Evolutionary conservation across 2,329 filamentous ascomycete species (phyloP).

Genomic region (Xylariaceae sp.): DNA sequence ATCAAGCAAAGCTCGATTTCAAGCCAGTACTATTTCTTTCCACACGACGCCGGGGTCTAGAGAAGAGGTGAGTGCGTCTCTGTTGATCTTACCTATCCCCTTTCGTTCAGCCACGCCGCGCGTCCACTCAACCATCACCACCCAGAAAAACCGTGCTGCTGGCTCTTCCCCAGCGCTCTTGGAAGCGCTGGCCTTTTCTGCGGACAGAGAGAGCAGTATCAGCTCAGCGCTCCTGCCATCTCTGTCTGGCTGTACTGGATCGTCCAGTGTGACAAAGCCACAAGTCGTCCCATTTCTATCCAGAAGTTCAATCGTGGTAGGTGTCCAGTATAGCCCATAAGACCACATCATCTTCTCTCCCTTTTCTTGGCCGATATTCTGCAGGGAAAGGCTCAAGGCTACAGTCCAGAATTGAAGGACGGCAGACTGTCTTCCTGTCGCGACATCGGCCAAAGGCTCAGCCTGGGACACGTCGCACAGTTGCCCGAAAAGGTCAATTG

Average conservation of each 20-base stretch:
- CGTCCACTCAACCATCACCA: slow-evolving; percentile 16
- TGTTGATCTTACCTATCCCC: slow-evolving; percentile 18
- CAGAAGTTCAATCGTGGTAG: slow-evolving; percentile 12
- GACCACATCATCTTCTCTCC: slow-evolving; percentile 17
- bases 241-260: not conserved
- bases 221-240: slow-evolving; percentile 9
- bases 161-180: not conserved
- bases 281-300: slow-evolving; percentile 7
- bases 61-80: slow-evolving; percentile 8
- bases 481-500: slow-evolving; percentile 12
- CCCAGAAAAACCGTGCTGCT: slow-evolving; percentile 16
- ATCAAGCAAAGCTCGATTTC: no score
- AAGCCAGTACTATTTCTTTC: slow-evolving; percentile 18
- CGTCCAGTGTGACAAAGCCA: slow-evolving; percentile 18
- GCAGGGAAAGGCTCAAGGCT: slow-evolving; percentile 10
- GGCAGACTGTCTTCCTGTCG: slow-evolving; percentile 3
- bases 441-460: slow-evolving; percentile 6
- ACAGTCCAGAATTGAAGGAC: slow-evolving; percentile 18
- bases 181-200: slow-evolving; percentile 5
- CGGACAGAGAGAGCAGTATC: slow-evolving; percentile 15
- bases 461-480: slow-evolving; percentile 11
- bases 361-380: slow-evolving; percentile 12
- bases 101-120: slow-evolving; percentile 17
- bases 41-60: slow-evolving; percentile 9
- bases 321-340: slow-evolving; percentile 17